These are phyloP conservation scores for Fraxinus latifolia DNA, from an alignment of 305 asterid species.

Conservation along the genomic window DNA sequence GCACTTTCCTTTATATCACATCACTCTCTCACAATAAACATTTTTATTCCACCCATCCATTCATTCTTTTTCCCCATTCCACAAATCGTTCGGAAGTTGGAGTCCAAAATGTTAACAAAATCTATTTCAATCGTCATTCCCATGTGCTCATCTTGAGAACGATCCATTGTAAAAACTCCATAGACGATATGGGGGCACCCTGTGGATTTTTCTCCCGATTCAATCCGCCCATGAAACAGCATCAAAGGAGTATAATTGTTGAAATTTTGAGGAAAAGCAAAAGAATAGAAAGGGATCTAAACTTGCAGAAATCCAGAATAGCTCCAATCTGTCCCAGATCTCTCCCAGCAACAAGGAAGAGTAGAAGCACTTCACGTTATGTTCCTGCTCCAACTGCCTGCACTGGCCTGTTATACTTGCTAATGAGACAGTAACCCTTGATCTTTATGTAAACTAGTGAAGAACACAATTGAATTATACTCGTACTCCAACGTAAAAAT, in stretches of 20 bases:
- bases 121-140: background rate
- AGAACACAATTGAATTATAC: background rate
- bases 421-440: background rate
- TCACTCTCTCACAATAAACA: background rate
- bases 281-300: background rate
- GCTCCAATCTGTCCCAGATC: background rate
- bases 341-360: background rate
- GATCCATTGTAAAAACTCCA: background rate
- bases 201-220: background rate
- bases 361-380: background rate
- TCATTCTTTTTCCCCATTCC: background rate
- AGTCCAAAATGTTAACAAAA: background rate
- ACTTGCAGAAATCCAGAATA: background rate
- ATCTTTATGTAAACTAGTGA: background rate
- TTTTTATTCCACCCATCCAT: background rate
- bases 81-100: background rate
- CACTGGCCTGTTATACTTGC: background rate
- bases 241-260: background rate
- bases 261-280: background rate
- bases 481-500: background rate
- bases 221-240: background rate
- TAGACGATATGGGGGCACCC: background rate
- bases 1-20: background rate
- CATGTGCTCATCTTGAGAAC: background rate
- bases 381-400: background rate